Evolutionary conservation across 768 basidiomycete genomes (phyloP), one percentile per base, ranked within the genome.

Genomic region (Phlebiopsis gigantea): DNA sequence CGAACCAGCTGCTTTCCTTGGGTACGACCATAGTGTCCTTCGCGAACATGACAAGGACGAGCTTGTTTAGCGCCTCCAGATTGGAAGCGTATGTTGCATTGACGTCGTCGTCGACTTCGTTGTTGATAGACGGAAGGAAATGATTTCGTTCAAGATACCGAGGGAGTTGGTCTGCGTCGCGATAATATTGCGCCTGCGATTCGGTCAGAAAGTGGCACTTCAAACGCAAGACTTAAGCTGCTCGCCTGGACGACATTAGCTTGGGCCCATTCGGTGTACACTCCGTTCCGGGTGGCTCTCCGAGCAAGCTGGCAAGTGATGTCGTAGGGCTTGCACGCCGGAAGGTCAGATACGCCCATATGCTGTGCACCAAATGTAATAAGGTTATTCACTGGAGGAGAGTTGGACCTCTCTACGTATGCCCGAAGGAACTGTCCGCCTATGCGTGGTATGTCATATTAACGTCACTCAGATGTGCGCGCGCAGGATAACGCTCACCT

Each of bases 301-400:
- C 85, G 78, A 24, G 87, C 87, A 30, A 84, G 62, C 60, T 84
- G 80, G 69, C 91, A 93, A 24, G 88, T 57, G 9, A 91, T 62
- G 65, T 93, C 91, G 64, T 73, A 79, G 2, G 82, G 70, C 26
- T 73, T 67, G 65, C 92, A 94, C 1, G 63, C 29, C 0, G 90
- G 87, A 17, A 93, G 73, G 65, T 91, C 89, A 5, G 88, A 84
- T 39, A 93, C 76, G 25, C 91, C 91, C 85, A 91, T 90, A 65
- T 93, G 90, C 58, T 90, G 90, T 19, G 88, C 84, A 45, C 91
- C 92, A 66, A 94, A 93, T 0, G 90, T 92, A 46, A 94, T 81
- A 60, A 94, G 80, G 68, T 93, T 94, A 68, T 85, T 74, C 3
- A 93, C 73, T 0, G 84, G 84, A 0, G 90, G 92, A 2, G 69